These are phyloP conservation scores for Vickermania spadyakhi DNA, from an alignment of 208 protist genomes.

Conservation along the genomic window DNA sequence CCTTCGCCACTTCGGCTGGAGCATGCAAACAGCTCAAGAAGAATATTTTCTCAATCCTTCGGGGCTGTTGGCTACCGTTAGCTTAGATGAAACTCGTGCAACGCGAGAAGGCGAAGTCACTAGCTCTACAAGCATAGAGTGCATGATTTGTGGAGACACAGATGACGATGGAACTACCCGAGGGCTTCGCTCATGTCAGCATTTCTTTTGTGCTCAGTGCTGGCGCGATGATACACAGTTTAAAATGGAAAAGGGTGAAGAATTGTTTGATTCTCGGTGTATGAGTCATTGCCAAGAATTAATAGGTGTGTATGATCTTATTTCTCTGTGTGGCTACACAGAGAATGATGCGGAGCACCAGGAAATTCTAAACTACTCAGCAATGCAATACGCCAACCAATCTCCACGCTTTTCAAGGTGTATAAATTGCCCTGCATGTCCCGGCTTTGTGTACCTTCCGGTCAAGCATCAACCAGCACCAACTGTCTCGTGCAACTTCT, in stretches of 20 bases:
- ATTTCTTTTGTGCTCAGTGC: constrained; percentile 26
- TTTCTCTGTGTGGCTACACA: constrained; percentile 5
- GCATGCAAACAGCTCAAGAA: constrained; percentile 1
- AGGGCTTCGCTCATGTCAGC: constrained; percentile 8
- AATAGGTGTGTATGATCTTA: constrained; percentile 13
- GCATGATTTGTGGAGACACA: background rate
- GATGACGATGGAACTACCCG: background rate
- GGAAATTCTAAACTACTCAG: constrained; percentile 8
- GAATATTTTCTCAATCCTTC: background rate
- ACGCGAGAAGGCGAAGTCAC: background rate
- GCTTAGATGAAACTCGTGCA: background rate
- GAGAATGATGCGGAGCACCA: background rate
- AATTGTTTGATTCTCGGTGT: constrained; percentile 14
- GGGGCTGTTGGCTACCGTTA: background rate
- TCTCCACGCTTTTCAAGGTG: constrained; percentile 63
- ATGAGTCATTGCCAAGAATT: constrained; percentile 15
- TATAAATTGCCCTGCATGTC: constrained; percentile 44
- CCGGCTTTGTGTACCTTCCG: constrained; percentile 30
- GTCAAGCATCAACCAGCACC: constrained; percentile 19
- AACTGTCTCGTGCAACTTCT: constrained; percentile 37
- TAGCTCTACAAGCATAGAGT: background rate
- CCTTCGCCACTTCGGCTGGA: constrained; percentile 1
- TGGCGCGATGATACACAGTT: constrained; percentile 22
- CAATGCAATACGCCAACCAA: constrained; percentile 12
- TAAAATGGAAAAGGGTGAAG: constrained; percentile 6